Conservation (phyloP, 208 protist species). For the Wallacemonas sp. region DNA sequence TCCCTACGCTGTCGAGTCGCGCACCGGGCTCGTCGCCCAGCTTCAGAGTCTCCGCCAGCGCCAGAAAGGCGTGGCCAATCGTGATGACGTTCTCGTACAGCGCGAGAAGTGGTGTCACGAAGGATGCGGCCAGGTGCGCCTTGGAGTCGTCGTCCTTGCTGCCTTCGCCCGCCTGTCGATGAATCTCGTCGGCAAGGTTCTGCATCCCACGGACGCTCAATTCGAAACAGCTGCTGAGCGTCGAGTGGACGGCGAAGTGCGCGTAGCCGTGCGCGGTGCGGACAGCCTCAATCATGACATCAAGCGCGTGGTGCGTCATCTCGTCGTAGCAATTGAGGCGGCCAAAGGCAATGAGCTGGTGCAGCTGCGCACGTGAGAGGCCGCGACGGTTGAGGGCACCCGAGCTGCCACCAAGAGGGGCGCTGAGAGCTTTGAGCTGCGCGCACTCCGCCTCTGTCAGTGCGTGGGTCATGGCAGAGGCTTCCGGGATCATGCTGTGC, state of each 20-base stretch:
- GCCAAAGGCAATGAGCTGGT: slow-evolving; percentile 28
- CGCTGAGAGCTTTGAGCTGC: neutral
- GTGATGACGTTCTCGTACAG: slow-evolving; percentile 77
- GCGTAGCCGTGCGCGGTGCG: slow-evolving; percentile 33
- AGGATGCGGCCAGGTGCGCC: neutral
- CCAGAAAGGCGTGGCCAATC: slow-evolving; percentile 26
- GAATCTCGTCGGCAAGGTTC: neutral
- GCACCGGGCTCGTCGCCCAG: neutral
- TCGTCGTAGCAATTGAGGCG: slow-evolving; percentile 58
- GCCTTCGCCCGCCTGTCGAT: neutral
- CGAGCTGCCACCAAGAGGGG: slow-evolving; percentile 12
- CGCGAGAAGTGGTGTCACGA: slow-evolving; percentile 22
- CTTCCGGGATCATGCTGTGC: neutral
- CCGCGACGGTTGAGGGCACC: slow-evolving; percentile 22
- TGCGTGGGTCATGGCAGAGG: neutral
- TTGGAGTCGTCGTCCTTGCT: neutral
- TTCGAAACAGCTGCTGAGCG: slow-evolving; percentile 35
- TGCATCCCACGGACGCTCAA: slow-evolving; percentile 25
- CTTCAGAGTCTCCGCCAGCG: slow-evolving; percentile 23
- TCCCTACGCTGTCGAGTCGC: too few relatives aligned
- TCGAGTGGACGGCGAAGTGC: slow-evolving; percentile 54
- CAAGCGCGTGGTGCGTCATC: slow-evolving; percentile 51
- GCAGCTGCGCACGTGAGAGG: slow-evolving; percentile 29
- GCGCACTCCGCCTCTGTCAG: neutral
- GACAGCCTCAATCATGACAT: slow-evolving; percentile 52